Evolutionary conservation across 345 rosid genomes (phyloP).

Genomic region (Sisymbrium irio): DNA sequence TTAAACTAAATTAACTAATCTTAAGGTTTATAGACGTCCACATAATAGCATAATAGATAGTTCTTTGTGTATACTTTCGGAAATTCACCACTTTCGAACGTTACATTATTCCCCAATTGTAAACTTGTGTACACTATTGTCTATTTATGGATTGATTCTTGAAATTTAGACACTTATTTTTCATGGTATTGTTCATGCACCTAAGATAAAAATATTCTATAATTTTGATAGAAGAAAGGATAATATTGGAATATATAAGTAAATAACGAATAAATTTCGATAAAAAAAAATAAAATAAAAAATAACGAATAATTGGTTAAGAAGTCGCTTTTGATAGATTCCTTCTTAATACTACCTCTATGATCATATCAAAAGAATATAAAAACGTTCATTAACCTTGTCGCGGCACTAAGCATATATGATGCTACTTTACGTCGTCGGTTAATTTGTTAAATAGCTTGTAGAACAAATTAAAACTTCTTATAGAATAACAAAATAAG

Average conservation of each 20-base stretch:
- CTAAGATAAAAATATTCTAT: constrained; percentile 4
- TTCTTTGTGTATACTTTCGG: background rate
- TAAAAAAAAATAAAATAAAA: too few species aligned
- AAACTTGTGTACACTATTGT: background rate
- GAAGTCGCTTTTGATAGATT: constrained; percentile 20
- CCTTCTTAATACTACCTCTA: background rate
- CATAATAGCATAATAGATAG: background rate
- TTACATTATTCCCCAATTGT: background rate
- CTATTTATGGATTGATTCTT: background rate
- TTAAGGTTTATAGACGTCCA: background rate
- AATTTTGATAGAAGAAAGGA: background rate
- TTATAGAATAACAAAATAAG: background rate
- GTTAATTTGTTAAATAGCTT: constrained; percentile 18
- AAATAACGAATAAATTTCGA: constrained; percentile 24
- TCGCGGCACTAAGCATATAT: constrained; percentile 21
- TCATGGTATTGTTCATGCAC: constrained; percentile 20
- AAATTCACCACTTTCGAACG: background rate
- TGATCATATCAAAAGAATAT: background rate
- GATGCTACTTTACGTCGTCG: constrained; percentile 30
- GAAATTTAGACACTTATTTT: background rate
- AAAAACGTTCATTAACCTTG: background rate
- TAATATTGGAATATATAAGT: constrained; percentile 5
- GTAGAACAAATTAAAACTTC: background rate
- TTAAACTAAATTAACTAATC: background rate
- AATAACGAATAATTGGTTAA: constrained; percentile 25